Conservation (phyloP, 371 early-diverging fungal species). For the Mucor piriformis region DNA sequence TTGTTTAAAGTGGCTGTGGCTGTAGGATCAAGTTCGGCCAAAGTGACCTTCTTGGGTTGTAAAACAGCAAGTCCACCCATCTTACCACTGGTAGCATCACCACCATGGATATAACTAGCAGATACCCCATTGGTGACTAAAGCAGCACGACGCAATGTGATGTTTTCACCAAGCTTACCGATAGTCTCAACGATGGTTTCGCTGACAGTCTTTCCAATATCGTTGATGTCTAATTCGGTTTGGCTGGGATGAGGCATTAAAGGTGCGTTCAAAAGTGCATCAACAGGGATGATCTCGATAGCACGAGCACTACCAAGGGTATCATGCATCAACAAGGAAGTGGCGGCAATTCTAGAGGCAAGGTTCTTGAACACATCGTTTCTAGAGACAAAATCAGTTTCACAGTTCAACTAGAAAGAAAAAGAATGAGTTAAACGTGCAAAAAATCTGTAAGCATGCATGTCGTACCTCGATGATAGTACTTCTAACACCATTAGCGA, state of each 20-base stretch:
- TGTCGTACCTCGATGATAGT: constrained; percentile 68
- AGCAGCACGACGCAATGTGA: constrained; percentile 75
- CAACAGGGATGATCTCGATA: constrained; percentile 49
- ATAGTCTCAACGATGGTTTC: constrained; percentile 73
- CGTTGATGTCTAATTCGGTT: constrained; percentile 19
- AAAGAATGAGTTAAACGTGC: background rate
- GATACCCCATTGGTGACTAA: constrained; percentile 44
- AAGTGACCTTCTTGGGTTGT: constrained; percentile 38
- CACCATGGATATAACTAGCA: constrained; percentile 77
- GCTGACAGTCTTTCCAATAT: constrained; percentile 54
- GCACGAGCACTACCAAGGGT: constrained; percentile 24
- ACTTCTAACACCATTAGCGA: constrained; percentile 43
- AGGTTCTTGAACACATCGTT: constrained; percentile 80
- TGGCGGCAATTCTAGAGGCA: constrained; percentile 71
- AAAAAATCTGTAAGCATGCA: background rate
- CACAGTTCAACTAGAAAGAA: constrained; percentile 75
- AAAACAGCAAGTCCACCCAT: constrained; percentile 77
- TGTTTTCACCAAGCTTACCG: constrained; percentile 89
- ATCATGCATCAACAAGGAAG: constrained; percentile 59
- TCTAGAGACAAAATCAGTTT: constrained; percentile 94
- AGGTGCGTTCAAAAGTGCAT: constrained; percentile 52
- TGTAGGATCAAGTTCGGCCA: constrained; percentile 36
- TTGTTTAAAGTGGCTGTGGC: constrained; percentile 43
- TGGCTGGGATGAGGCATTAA: constrained; percentile 60
- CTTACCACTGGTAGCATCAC: constrained; percentile 61